Conservation (phyloP, 2,329 filamentous ascomycete genomes). For the Aspergillus alliaceus region DNA sequence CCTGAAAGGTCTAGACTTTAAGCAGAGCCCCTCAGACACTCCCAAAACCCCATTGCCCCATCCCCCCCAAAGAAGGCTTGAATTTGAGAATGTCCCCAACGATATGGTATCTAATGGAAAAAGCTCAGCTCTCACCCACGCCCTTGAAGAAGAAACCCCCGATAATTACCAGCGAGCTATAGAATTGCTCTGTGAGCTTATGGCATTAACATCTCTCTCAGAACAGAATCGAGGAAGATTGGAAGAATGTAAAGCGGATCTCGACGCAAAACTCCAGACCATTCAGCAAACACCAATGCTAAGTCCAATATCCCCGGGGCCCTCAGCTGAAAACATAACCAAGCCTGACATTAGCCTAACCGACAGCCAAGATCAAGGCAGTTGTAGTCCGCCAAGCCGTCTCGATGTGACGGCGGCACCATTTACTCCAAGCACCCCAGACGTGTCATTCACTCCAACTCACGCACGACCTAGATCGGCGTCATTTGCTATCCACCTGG, state of each 20-base stretch:
- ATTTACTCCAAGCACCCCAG: neutral
- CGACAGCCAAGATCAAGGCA: neutral
- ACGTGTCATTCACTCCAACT: neutral
- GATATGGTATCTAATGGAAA: neutral
- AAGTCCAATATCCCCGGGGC: neutral
- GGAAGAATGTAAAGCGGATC: conserved; percentile 16
- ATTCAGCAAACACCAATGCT: neutral
- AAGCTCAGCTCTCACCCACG: neutral
- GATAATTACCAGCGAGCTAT: conserved; percentile 15
- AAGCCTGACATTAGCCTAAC: neutral
- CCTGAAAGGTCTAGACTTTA: conserved; percentile 23
- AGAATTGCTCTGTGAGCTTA: conserved; percentile 20
- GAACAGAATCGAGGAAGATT: conserved; percentile 10
- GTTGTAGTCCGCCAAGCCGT: neutral
- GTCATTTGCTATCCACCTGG: neutral
- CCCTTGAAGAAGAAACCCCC: neutral
- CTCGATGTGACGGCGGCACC: neutral
- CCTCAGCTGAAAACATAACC: neutral
- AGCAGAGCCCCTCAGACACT: neutral
- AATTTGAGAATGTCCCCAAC: neutral
- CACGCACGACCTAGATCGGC: neutral
- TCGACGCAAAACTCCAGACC: conserved; percentile 12
- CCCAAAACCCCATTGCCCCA: neutral
- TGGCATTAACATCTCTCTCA: conserved; percentile 13
- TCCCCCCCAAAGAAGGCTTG: neutral